Base-by-base conservation (phyloP, 108 stramenopile genomes). In the Asterionellopsis glacialis region DNA sequence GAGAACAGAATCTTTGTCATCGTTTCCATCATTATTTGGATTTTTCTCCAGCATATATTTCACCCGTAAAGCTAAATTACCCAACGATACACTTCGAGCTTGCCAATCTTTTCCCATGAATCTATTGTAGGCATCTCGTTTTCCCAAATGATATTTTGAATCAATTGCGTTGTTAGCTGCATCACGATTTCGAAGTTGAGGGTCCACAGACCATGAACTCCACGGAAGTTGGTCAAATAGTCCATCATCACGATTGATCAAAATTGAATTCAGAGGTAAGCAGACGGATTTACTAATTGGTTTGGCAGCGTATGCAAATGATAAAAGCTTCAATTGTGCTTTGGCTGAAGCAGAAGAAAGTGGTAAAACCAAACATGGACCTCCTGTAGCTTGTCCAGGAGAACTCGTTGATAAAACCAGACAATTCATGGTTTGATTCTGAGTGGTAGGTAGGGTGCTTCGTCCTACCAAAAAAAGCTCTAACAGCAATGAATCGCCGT, bases 81-180 rank as follows among this genome's bases (percentile, higher is more conserved):
- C 79, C 65, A 73, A 60, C 26, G 71, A 74, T 23, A 77, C 43
- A 59, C 76, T 81, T 44, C 80, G 63, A 0, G 75, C 81, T 56
- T 76, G 44, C 83, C 82, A 84, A 60, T 84, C 88, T 57, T 89
- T 90, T 4, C 93, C 93, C 73, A 81, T 74, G 48, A 94, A 71
- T n/a, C 88, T 68, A 57, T 86, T 76, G 71, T 84, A 95, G 1
- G 91, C 91, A 63, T 90, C 90, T 42, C 90, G 65, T 65, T 96
- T 96, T 13, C 91, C 95, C 54, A 78, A 61, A 19, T 83, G 65
- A 55, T 65, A 85, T 53, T 75, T 81, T 57, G 39, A 40, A 10
- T 71, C 75, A n/a, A 87, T 68, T 16, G 67, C 53, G 70, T 93
- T 93, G 11, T 62, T 61, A 10, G 91, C 79, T 11, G 84, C 85